Evolutionary conservation across 192 early-diverging fungal genomes (phyloP), one percentile per base, ranked within the genome.

Genomic region (Jimgerdemannia lactiflua): DNA sequence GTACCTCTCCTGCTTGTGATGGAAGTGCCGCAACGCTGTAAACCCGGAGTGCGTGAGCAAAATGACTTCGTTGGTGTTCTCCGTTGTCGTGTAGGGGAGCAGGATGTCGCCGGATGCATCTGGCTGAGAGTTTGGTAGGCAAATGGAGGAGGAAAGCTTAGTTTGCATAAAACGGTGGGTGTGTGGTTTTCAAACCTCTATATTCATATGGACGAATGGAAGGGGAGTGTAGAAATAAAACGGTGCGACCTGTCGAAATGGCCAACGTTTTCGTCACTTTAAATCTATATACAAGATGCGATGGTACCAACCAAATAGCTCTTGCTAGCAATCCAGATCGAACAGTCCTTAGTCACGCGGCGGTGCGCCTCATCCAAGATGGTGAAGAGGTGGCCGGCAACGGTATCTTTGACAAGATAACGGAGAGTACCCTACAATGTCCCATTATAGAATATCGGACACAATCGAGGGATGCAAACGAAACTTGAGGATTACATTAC

Each of bases 371-470:
- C 86, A 67, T 87, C 81, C n/a, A 84, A 70, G 9, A 85, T 74
- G 3, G 73, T 75, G 4, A 87, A 68, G 20, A 86, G 41, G 70
- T 87, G 86, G 8, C 86, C 86, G 2, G 80, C 82, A 3, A 79
- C 70, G 63, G 82, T 84, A 4, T 80, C 75, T 72, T 79, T 81
- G 42, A 81, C 70, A 39, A 87, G 64, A 39, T 76, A 85, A 20
- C 80, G 77, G n/a, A 86, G 71, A 63, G 76, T 74, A 17, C 86
- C 86, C 86, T 87, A 82, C 29, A 29, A 29, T 29, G 29, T 29
- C 29, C 29, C 29, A 29, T 29, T 29, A 29, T 29, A 29, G 29
- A 29, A 29, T 29, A 29, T 29, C 29, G 29, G 29, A 29, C 29
- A 29, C 29, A 29, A 29, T 29, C 29, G 29, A 29, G 29, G 29